Conservation (phyloP, 495 filamentous ascomycete species). For the Articulospora tetracladia region DNA sequence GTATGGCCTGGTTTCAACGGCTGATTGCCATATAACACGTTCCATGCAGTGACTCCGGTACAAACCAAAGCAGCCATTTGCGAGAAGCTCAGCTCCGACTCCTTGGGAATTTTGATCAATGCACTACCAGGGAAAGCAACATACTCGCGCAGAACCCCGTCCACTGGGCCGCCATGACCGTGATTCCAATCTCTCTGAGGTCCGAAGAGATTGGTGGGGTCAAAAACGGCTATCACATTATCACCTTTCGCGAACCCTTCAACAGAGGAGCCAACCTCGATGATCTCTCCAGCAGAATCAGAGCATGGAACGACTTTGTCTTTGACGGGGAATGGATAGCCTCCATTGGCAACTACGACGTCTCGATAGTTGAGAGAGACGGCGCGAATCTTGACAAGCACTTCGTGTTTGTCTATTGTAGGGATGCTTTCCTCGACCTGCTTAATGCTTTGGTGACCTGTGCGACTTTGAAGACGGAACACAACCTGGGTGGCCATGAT, state of each 20-base stretch:
- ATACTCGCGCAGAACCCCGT: constrained; percentile 69
- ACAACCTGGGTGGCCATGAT: background rate
- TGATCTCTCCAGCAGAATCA: constrained; percentile 69
- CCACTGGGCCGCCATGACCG: constrained; percentile 61
- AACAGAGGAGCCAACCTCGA: constrained; percentile 62
- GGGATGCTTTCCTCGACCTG: background rate
- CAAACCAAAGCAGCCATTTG: constrained; percentile 66
- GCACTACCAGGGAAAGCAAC: constrained; percentile 59
- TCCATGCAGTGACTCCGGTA: constrained; percentile 76
- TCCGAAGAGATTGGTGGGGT: constrained; percentile 66
- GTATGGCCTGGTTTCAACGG: constrained; percentile 60
- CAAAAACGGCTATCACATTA: constrained; percentile 68
- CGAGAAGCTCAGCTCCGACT: constrained; percentile 48
- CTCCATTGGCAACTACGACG: background rate
- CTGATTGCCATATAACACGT: constrained; percentile 62
- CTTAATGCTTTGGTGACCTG: background rate
- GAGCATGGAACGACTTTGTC: constrained; percentile 51
- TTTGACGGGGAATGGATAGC: background rate
- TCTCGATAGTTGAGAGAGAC: constrained; percentile 5
- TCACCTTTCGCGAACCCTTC: constrained; percentile 56
- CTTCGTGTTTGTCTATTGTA: background rate
- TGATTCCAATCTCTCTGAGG: constrained; percentile 32
- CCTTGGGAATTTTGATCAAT: constrained; percentile 53
- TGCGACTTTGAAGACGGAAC: background rate
- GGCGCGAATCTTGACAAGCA: constrained; percentile 1